phyloP scores from a whole-genome alignment of 2,329 filamentous ascomycete species.

The Claviceps sp. region DNA sequence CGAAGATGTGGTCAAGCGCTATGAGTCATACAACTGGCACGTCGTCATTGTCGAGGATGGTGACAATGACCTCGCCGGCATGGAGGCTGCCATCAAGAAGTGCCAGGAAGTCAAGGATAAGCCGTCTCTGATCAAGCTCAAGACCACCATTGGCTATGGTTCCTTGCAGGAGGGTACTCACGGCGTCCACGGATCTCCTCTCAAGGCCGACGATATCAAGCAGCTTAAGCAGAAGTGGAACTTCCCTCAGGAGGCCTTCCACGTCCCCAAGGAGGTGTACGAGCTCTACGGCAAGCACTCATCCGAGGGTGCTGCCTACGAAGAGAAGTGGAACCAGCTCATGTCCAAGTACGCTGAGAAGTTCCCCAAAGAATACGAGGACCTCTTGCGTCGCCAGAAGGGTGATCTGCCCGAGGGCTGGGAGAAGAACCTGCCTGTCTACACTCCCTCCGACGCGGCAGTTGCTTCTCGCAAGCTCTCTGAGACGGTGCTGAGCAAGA shows the following conservation, averaged over 20 bases:
- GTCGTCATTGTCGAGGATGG: conserved; percentile 72
- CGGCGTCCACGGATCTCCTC: conserved; percentile 88
- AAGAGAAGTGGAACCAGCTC: conserved; percentile 91
- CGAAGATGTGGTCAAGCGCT: conserved; percentile 88
- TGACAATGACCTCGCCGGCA: conserved; percentile 74
- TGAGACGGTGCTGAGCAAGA: conserved; percentile 80
- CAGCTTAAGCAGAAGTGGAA: conserved; percentile 90
- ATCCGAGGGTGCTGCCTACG: conserved; percentile 71
- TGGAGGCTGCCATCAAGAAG: conserved; percentile 78
- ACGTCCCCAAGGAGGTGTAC: conserved; percentile 88
- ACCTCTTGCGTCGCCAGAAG: conserved; percentile 67
- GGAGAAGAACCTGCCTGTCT: conserved; percentile 86
- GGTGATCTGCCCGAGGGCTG: conserved; percentile 87
- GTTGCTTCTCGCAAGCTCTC: conserved; percentile 93
- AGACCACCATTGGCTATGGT: conserved; percentile 93
- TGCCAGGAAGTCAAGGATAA: conserved; percentile 85
- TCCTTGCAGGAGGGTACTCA: conserved; percentile 87
- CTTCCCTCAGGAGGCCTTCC: conserved; percentile 87
- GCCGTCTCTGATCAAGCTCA: conserved; percentile 92
- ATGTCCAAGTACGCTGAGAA: conserved; percentile 73
- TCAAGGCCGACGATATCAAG: conserved; percentile 90
- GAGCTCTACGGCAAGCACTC: conserved; percentile 79
- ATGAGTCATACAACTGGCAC: conserved; percentile 97
- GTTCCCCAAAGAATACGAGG: conserved; percentile 65
- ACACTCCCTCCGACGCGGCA: conserved; percentile 73